phyloP scores from a whole-genome alignment of 352 stramenopile species.

The Paralagenidium karlingii region DNA sequence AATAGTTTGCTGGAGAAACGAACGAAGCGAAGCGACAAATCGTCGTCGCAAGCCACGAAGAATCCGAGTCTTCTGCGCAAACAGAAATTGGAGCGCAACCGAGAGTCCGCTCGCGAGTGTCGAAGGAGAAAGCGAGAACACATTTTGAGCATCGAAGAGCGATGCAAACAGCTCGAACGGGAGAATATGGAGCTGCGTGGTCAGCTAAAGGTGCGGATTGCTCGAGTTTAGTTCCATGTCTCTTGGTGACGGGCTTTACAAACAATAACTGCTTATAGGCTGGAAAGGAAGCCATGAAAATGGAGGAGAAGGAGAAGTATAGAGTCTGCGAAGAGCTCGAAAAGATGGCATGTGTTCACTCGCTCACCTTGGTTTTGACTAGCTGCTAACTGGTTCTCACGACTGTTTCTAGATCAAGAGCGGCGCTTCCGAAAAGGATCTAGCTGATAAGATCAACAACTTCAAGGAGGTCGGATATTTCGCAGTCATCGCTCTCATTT shows the following conservation, averaged over 20 bases:
- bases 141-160: constrained; percentile 67
- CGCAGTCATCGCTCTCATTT: not conserved
- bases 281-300: constrained; percentile 76
- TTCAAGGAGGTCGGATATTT: constrained; percentile 78
- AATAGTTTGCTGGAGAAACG: constrained; percentile 54
- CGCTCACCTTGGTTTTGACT: too few relatives aligned
- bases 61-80: constrained; percentile 60
- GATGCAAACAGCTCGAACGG: constrained; percentile 69
- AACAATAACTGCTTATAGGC: too few relatives aligned
- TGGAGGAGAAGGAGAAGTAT: constrained; percentile 80
- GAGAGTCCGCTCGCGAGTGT: constrained; percentile 84
- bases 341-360: too few relatives aligned
- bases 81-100: constrained; percentile 87
- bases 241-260: not conserved
- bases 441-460: constrained; percentile 92
- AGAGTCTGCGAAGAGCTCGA: constrained; percentile 72
- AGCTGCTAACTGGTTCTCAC: too few relatives aligned
- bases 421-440: constrained; percentile 67
- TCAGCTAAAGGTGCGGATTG: constrained; percentile 56
- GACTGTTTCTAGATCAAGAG: too few relatives aligned
- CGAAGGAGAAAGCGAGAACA: constrained; percentile 81
- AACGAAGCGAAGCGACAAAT: constrained; percentile 17
- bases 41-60: constrained; percentile 3
- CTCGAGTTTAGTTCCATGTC: constrained; percentile 22
- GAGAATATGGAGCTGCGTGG: constrained; percentile 88